These are phyloP conservation scores for Alternaria alternata DNA, from an alignment of 2,329 filamentous ascomycete genomes.

Conservation along the genomic window DNA sequence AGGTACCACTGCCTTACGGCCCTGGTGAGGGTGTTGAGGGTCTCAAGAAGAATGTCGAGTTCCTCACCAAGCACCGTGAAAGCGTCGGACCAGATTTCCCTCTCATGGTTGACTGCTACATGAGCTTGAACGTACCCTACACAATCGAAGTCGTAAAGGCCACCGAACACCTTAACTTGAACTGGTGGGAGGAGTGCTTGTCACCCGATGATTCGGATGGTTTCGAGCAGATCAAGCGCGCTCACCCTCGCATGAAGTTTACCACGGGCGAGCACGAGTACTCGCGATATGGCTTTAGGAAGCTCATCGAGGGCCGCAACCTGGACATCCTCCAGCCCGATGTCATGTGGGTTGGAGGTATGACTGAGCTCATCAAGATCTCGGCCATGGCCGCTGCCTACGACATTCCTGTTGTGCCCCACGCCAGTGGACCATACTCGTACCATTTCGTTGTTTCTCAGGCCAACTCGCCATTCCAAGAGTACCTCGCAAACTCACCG, in stretches of 20 bases:
- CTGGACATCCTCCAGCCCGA: conserved; percentile 95
- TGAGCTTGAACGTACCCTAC: conserved; percentile 92
- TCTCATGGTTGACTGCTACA: conserved; percentile 95
- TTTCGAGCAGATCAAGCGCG: conserved; percentile 87
- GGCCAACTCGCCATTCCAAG: conserved; percentile 92
- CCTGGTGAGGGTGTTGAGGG: conserved; percentile 86
- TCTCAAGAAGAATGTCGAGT: conserved; percentile 88
- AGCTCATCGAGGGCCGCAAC: conserved; percentile 89
- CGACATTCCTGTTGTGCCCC: conserved; percentile 93
- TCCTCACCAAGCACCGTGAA: conserved; percentile 83
- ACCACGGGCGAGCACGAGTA: conserved; percentile 97
- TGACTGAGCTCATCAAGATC: conserved; percentile 92
- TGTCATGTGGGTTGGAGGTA: conserved; percentile 95
- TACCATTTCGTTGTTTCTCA: conserved; percentile 97
- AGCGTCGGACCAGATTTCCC: conserved; percentile 89
- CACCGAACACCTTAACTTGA: conserved; percentile 83
- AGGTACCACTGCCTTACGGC: conserved; percentile 88
- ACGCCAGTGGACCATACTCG: conserved; percentile 91
- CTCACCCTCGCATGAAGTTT: conserved; percentile 90
- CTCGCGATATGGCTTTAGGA: conserved; percentile 92
- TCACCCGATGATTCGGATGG: conserved; percentile 92
- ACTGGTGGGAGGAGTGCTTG: conserved; percentile 97
- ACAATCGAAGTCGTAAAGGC: conserved; percentile 90
- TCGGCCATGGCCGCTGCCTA: conserved; percentile 90
- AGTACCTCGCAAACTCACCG: conserved; percentile 92